Evolutionary conservation across 208 protist species (phyloP), one percentile per base, ranked within the genome.

Genomic region (Leishmania tropica): DNA sequence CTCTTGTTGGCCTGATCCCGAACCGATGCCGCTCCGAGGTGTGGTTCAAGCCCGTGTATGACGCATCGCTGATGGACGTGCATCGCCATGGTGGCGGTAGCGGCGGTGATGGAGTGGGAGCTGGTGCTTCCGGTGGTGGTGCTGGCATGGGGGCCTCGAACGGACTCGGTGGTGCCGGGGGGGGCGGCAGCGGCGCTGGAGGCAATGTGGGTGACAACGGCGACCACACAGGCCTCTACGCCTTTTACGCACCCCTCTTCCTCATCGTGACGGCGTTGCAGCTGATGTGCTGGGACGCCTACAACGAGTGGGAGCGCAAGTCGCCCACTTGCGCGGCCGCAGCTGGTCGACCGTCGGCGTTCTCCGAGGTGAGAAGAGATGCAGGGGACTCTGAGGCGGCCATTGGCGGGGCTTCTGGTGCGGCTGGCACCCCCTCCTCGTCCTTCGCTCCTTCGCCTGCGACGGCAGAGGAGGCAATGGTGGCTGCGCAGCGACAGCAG

Each of bases 271-370:
- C 88, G 15, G 93, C 93, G 68, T 77, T 96, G 83, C 94, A 96
- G 89, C 88, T 96, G 24, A 96, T 96, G 93, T 83, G 82, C 74
- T 92, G 90, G 87, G 94, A 95, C 80, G 94, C 94, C 28, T 86
- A 83, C 70, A 91, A 95, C 80, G 89, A 93, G 76, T 78, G 81
- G 73, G 47, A 76, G 56, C 85, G 76, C 70, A 70, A 78, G 64
- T 51, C 73, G 42, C 79, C 70, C 24, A 71, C 75, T 10, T 64
- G 76, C 11, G 42, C 75, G 42, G 78, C 64, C 31, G 21, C 62
- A 51, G 65, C 81, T 17, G 31, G 67, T 62, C 70, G n/a, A 31
- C 28, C 24, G 24, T 47, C 35, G 70, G 24, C 37, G 79, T 53
- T 40, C 24, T 40, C 35, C 13, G 70, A 74, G 35, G 70, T 8